Evolutionary conservation across 78 protist species (phyloP).

Genomic region (Speleostelium caveatum): DNA sequence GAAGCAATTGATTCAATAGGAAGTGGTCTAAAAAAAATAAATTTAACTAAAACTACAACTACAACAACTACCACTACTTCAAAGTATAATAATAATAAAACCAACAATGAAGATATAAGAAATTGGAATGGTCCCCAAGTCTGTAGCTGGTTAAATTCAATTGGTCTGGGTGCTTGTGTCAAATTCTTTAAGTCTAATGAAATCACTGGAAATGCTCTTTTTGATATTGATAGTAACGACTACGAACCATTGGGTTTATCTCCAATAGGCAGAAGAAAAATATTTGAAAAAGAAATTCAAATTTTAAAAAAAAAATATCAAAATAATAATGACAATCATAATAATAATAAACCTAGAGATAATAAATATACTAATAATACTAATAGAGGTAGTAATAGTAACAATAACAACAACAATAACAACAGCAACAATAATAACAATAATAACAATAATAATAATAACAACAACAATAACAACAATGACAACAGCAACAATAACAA

Average conservation of each 20-base stretch:
- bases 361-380: not conserved
- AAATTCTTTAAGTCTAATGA: not conserved
- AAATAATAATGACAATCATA: not conserved
- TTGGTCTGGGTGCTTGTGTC: not conserved
- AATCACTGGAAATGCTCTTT: not conserved
- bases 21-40: not conserved
- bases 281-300: not conserved
- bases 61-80: not conserved
- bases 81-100: not conserved
- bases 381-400: not conserved
- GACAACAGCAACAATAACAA: not conserved
- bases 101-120: not conserved
- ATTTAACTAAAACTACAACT: not conserved
- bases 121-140: conserved; percentile 25
- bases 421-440: not conserved
- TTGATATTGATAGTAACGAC: not conserved
- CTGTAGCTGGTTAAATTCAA: not conserved
- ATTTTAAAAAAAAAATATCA: not conserved
- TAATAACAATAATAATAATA: not conserved
- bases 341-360: not conserved
- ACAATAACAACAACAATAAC: not conserved
- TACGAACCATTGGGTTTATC: conserved; percentile 5
- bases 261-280: not conserved
- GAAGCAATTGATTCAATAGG: no score
- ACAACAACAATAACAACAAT: not conserved